These are phyloP conservation scores for Cladosporium sp. DNA, from an alignment of 2,329 filamentous ascomycete genomes.

Conservation along the genomic window DNA sequence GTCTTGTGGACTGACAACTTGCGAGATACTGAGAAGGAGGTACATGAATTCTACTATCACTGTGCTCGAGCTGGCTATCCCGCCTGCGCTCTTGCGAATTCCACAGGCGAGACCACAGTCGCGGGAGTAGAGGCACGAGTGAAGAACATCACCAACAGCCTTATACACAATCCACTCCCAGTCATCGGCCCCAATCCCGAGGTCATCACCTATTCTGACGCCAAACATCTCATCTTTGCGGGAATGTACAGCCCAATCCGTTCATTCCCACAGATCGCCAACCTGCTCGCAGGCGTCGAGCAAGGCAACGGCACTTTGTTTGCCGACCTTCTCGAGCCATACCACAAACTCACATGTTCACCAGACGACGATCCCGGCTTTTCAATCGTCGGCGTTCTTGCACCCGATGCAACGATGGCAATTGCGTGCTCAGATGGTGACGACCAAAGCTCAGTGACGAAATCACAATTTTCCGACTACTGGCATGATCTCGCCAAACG, in stretches of 20 bases:
- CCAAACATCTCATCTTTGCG: slow-evolving; percentile 39
- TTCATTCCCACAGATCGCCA: slow-evolving; percentile 38
- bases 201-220: slow-evolving; percentile 44
- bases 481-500: slow-evolving; percentile 36
- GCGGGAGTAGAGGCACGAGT: slow-evolving; percentile 39
- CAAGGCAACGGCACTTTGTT: slow-evolving; percentile 33
- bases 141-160: slow-evolving; percentile 36
- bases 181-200: slow-evolving; percentile 37
- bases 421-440: slow-evolving; percentile 45
- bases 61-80: slow-evolving; percentile 45
- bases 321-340: slow-evolving; percentile 27
- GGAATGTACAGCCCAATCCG: slow-evolving; percentile 39
- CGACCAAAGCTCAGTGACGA: slow-evolving; percentile 31
- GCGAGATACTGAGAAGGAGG: slow-evolving; percentile 45
- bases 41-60: slow-evolving; percentile 46
- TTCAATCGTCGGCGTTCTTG: background rate
- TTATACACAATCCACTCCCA: slow-evolving; percentile 44
- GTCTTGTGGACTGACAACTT: slow-evolving; percentile 43
- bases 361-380: background rate
- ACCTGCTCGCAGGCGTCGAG: slow-evolving; percentile 39
- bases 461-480: slow-evolving; percentile 35
- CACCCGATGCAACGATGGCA: slow-evolving; percentile 29
- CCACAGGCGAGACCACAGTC: slow-evolving; percentile 31
- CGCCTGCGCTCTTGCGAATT: slow-evolving; percentile 42
- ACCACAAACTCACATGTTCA: slow-evolving; percentile 16